phyloP scores from a whole-genome alignment of 176 grass and related monocot species.

The Oryza meridionalis region DNA sequence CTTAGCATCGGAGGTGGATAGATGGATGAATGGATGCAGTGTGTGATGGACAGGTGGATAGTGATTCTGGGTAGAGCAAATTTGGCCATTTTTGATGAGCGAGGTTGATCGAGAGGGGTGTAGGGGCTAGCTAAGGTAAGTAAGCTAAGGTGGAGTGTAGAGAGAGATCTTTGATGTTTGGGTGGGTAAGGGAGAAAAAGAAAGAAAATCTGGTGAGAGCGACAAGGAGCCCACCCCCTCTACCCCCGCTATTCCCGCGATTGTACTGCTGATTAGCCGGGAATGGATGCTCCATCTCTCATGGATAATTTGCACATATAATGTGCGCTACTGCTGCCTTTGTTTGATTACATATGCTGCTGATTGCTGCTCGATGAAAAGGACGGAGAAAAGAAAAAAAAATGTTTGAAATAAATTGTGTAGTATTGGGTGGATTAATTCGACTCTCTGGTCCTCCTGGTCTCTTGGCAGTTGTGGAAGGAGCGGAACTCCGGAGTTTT shows the following conservation, averaged over 20 bases:
- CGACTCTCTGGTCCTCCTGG: too few species aligned
- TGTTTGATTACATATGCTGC: background rate
- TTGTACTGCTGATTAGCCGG: background rate
- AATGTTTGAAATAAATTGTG: background rate
- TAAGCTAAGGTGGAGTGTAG: background rate
- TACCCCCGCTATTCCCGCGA: background rate
- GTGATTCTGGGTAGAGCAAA: background rate
- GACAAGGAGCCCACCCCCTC: slow-evolving; percentile 1
- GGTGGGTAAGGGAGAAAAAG: too few species aligned
- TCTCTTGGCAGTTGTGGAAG: too few species aligned
- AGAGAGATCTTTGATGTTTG: background rate
- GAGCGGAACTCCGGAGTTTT: too few species aligned
- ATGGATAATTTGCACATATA: background rate
- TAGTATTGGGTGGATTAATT: background rate
- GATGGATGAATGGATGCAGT: background rate
- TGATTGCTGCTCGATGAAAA: background rate
- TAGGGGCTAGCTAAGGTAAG: background rate
- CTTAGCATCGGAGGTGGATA: background rate
- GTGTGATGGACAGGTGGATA: background rate
- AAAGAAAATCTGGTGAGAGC: slow-evolving; percentile 27
- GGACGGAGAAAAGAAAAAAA: background rate
- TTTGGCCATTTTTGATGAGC: background rate
- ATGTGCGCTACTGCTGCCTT: background rate
- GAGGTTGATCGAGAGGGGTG: background rate
- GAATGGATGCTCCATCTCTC: background rate